Base-by-base conservation (phyloP, 768 basidiomycete species). In the Myochromella boudieri region DNA sequence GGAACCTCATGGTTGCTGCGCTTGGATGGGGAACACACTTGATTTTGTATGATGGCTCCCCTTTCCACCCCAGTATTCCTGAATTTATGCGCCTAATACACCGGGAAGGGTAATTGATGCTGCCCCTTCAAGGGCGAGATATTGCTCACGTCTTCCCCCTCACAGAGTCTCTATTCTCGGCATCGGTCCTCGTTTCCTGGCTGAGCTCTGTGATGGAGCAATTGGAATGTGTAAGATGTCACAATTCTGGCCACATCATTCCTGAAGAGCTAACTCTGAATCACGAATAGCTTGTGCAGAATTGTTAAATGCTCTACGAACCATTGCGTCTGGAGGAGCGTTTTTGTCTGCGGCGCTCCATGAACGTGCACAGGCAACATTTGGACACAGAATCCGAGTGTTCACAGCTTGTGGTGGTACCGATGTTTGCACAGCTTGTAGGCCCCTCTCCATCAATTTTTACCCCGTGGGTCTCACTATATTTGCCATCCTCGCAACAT, bases 341-440 rank as follows among this genome's bases (percentile, higher is more conserved):
- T 81, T 85, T 8, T 57, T 87, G 38, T 85, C 85, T 0, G 64
- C 81, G 4, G 80, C 84, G 0, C 70, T 87, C 63, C 85, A 82
- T 63, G 73, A 78, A 56, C 88, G 85, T 84, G 58, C 77, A 0
- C 77, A 82, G 20, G 53, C 72, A 21, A 81, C 79, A 12, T 88
- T 89, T n/a, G 63, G 65, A 36, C 64, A 75, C 15, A 46, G 25
- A 7, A 44, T 81, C 17, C 76, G 81, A 44, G 51, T 87, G 8
- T 60, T 69, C 10, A 81, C 81, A 3, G 67, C 74, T 0, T 84
- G 83, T 33, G 87, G 87, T 20, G 86, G 87, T n/a, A 89, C 86
- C 15, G 87, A 89, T 60, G 76, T 89, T 7, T 85, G 81, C 55
- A 65, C 75, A 49, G 67, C 75, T 24, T 82, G 85, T 87, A 52